Evolutionary conservation across 1,284 basidiomycete species (phyloP), one percentile per base, ranked within the genome.

Genomic region (Moesziomyces parantarcticus): DNA sequence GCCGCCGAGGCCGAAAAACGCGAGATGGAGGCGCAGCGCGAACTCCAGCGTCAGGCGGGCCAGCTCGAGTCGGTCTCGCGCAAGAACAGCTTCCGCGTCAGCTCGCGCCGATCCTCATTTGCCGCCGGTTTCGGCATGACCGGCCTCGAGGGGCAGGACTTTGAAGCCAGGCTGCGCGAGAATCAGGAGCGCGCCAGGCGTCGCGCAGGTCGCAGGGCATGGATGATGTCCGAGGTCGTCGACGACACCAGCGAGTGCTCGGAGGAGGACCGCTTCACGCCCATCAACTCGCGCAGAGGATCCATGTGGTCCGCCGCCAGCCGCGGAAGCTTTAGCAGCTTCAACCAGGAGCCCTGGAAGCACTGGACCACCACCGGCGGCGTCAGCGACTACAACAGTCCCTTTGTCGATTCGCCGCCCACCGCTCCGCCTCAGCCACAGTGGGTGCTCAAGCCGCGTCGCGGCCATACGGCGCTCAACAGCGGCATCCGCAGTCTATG

Each of bases 391-490:
- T 58, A 58, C 34, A 55, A 58, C 50, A 71, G 73, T 26, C 73
- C 68, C 32, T 71, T 60, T 46, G 46, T 49, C 34, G 68, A 67
- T 26, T 67, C 68, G 22, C 68, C 67, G 10, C 68, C 67, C 42
- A 54, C 57, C 3, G 60, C 59, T 21, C 75, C 69, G 13, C 50
- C 61, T 4, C 68, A 58, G 32, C 78, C 79, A 3, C 82, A 82
- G 32, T 99, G 96, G 96, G 88, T 90, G 13, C 86, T 99, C 10
- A 86, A 89, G 11, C 89, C 90, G 4, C 88, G 95, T 39, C 90
- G 94, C 59, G 96, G 94, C 22, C 96, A 99, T 84, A 90, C 93
- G 6, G 96, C 96, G 9, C 93, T 99, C 91, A 92, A 96, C 75
- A 92, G 91, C 50, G 96, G 97, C 39, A 94, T 98, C 79, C 89